These are phyloP conservation scores for Leptosphaerulina australis DNA, from an alignment of 2,329 filamentous ascomycete genomes.

Conservation along the genomic window DNA sequence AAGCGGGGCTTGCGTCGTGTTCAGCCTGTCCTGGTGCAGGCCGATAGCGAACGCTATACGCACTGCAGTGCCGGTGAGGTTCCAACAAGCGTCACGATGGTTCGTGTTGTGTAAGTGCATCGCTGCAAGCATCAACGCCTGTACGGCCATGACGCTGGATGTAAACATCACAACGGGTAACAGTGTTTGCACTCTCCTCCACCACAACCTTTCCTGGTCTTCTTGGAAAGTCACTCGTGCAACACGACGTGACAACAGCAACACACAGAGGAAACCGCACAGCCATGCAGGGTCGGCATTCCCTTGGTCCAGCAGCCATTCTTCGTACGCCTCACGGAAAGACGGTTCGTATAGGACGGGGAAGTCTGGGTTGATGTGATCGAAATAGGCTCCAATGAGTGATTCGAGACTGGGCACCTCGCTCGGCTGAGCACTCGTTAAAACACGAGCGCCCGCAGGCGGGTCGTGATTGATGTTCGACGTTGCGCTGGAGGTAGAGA, in stretches of 20 bases:
- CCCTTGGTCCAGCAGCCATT: conserved; percentile 38
- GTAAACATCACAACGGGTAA: conserved; percentile 53
- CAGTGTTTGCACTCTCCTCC: conserved; percentile 50
- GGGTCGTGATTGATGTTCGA: conserved; percentile 31
- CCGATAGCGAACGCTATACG: conserved; percentile 55
- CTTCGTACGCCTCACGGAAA: conserved; percentile 51
- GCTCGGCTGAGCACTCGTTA: conserved; percentile 12
- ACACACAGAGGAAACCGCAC: conserved; percentile 51
- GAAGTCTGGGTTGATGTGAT: conserved; percentile 52
- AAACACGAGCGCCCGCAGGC: conserved; percentile 26
- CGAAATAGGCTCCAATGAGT: conserved; percentile 51
- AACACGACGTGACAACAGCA: conserved; percentile 50
- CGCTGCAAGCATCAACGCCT: conserved; percentile 52
- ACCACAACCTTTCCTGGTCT: conserved; percentile 51
- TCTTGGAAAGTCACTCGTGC: conserved; percentile 42
- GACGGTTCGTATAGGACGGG: conserved; percentile 53
- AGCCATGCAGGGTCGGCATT: conserved; percentile 51
- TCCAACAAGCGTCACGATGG: conserved; percentile 54
- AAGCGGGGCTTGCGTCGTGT: conserved; percentile 44
- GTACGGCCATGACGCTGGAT: conserved; percentile 51
- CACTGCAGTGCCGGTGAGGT: conserved; percentile 52
- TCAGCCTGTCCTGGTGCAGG: conserved; percentile 51
- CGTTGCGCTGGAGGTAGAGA: conserved; percentile 30
- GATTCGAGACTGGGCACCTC: conserved; percentile 37
- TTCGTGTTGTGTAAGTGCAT: conserved; percentile 55